Evolutionary conservation across 2,329 filamentous ascomycete genomes (phyloP).

Genomic region (Moelleriella libera): DNA sequence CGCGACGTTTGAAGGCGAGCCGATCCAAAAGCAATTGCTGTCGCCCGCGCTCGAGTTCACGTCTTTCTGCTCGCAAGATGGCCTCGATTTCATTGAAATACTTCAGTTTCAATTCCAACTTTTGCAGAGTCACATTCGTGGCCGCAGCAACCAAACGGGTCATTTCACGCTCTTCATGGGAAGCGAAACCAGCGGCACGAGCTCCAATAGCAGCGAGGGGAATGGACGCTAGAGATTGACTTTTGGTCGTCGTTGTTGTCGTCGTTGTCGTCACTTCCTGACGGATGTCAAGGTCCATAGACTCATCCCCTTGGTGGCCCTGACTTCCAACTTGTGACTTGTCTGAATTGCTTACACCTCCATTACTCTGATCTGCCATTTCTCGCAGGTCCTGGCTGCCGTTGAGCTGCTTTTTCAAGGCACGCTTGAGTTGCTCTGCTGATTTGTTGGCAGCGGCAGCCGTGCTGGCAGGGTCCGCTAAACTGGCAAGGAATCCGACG

Average conservation of each 20-base stretch:
- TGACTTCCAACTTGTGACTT: not conserved
- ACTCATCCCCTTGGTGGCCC: constrained; percentile 30
- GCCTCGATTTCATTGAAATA: constrained; percentile 96
- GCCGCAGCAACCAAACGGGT: constrained; percentile 83
- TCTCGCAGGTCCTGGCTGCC: constrained; percentile 27
- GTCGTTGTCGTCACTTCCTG: constrained; percentile 35
- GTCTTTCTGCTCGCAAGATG: constrained; percentile 78
- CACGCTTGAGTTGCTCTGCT: constrained; percentile 71
- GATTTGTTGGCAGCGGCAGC: constrained; percentile 83
- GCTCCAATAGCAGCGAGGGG: constrained; percentile 78
- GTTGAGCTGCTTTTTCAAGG: constrained; percentile 67
- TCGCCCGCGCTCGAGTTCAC: constrained; percentile 80
- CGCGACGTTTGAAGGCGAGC: constrained; percentile 75
- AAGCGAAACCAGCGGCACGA: constrained; percentile 75
- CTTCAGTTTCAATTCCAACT: constrained; percentile 87
- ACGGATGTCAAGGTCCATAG: constrained; percentile 49
- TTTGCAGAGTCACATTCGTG: constrained; percentile 87
- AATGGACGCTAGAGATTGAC: constrained; percentile 51
- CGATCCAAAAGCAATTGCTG: constrained; percentile 92
- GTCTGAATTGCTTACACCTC: constrained; percentile 9
- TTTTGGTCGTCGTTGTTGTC: constrained; percentile 33
- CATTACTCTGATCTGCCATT: constrained; percentile 45
- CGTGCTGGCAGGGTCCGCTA: constrained; percentile 80
- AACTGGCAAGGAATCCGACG: constrained; percentile 80
- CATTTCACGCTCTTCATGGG: constrained; percentile 94